These are phyloP conservation scores for Mycena alexandri DNA, from an alignment of 768 basidiomycete genomes.

Conservation along the genomic window DNA sequence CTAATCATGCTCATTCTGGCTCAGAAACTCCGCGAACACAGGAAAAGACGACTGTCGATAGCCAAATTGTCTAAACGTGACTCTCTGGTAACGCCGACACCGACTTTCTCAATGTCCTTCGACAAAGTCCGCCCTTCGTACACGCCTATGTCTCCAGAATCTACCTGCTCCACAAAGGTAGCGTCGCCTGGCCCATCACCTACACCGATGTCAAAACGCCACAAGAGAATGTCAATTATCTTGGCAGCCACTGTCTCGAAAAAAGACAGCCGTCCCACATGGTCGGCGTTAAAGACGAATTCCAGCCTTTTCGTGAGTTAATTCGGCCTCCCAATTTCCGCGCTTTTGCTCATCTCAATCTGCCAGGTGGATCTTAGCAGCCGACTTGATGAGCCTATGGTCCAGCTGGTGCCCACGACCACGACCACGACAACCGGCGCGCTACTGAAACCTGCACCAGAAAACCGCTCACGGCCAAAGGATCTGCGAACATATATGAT, in stretches of 20 bases:
- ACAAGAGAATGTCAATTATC: slow-evolving; percentile 34
- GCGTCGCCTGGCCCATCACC: slow-evolving; percentile 17
- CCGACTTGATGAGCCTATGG: slow-evolving; percentile 33
- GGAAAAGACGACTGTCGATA: slow-evolving; percentile 18
- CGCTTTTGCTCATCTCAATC: neutral
- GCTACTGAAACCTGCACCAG: no score
- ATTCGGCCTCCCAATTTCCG: neutral
- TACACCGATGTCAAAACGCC: slow-evolving; percentile 12
- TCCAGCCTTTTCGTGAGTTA: slow-evolving; percentile 37
- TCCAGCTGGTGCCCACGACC: slow-evolving; percentile 18
- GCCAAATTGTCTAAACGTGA: slow-evolving; percentile 11
- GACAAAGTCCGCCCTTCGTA: neutral
- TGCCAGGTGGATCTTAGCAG: slow-evolving; percentile 37
- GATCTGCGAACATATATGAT: slow-evolving; percentile 34
- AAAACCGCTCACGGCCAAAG: slow-evolving; percentile 14
- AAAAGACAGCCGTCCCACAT: slow-evolving; percentile 25
- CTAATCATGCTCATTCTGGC: slow-evolving; percentile 4
- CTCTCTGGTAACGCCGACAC: slow-evolving; percentile 6
- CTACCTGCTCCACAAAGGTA: slow-evolving; percentile 35
- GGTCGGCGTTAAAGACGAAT: slow-evolving; percentile 36
- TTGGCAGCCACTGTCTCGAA: slow-evolving; percentile 37
- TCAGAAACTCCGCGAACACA: slow-evolving; percentile 34
- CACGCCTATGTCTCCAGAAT: slow-evolving; percentile 25
- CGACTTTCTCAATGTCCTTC: slow-evolving; percentile 14
- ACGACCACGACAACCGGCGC: neutral